A percentile compares a stretch with the other conserved stretches of the same genome.
Conservation (phyloP, 2,329 filamentous ascomycete genomes). For the Sarocladium strictum region DNA sequence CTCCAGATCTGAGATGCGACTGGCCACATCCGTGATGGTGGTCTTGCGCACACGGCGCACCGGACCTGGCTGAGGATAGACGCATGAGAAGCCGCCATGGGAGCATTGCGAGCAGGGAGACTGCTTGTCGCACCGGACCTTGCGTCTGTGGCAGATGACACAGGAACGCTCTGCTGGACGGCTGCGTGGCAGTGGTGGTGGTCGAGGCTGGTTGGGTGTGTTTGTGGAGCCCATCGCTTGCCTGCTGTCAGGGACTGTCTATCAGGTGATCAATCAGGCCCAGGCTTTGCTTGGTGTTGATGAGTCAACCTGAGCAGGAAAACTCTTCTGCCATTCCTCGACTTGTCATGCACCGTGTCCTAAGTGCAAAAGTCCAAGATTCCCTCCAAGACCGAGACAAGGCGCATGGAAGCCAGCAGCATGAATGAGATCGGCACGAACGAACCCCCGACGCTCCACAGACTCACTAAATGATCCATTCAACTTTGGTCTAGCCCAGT, state of each 20-base stretch:
- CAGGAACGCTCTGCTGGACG: conserved; percentile 22
- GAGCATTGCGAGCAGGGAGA: conserved; percentile 53
- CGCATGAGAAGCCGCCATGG: conserved; percentile 44
- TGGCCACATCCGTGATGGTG: conserved; percentile 21
- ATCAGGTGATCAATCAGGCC: too few species aligned
- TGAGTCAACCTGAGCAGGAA: too few species aligned
- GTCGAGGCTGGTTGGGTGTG: background rate
- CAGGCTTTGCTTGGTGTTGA: background rate
- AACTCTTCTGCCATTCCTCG: too few species aligned
- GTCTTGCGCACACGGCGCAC: background rate
- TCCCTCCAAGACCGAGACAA: too few species aligned
- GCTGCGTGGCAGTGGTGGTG: background rate
- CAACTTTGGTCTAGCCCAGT: background rate
- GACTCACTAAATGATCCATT: background rate
- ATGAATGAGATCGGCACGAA: too few species aligned
- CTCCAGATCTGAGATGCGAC: background rate
- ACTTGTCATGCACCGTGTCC: too few species aligned
- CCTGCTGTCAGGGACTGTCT: background rate
- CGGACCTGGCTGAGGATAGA: background rate
- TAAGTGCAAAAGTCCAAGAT: too few species aligned
- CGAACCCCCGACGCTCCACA: too few species aligned
- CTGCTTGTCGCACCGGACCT: conserved; percentile 52
- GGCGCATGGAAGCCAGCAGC: too few species aligned
- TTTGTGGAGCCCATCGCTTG: background rate
- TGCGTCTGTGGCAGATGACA: conserved; percentile 45